Evolutionary conservation across 1,284 basidiomycete genomes (phyloP), one percentile per base, ranked within the genome.

Genomic region (Ceratobasidium sp.): DNA sequence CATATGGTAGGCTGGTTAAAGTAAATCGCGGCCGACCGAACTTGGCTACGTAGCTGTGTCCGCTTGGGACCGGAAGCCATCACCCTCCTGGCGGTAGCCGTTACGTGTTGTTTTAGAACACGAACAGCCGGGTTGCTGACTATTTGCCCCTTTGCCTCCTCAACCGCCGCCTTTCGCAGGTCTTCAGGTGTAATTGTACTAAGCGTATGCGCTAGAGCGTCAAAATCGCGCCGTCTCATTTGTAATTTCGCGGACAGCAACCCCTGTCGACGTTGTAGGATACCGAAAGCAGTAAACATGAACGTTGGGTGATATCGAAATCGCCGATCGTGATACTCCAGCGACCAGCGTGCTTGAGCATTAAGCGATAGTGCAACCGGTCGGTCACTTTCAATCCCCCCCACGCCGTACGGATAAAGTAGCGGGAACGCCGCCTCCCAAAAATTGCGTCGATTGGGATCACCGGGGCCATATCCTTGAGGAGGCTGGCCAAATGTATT

Each of bases 321-420:
- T 0, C 85, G 80, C 0, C 79, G 42, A 64, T 88, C 86, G 6
- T 78, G 46, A 71, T 88, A 87, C 28, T 82, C 81, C 13, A 89
- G 78, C 0, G 83, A 80, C 87, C 86, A 89, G 39, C 81, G 68
- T 1, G 83, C 80, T 63, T 89, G 87, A 0, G 80, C 78, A 5
- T 80, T 77, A 33, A 86, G 87, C 0, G 81, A 28, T 0, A 89
- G 80, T 1, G 0, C 75, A 2, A 78, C 73, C 0, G 15, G 20
- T 1, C 83, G 69, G 2, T 79, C 55, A 0, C 79, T 80, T 76
- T 88, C 86, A 40, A 87, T 80, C 0, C 86, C 85, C 0, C 87
- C 87, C 0, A 42, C 6, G 0, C 86, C 87, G 81, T 86, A 88
- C 1, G 87, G 88, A 78, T 87, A 88, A 0, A 88, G 81, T 0